phyloP scores from a whole-genome alignment of 129 eudicot genomes.

The Escallonia herrerae region DNA sequence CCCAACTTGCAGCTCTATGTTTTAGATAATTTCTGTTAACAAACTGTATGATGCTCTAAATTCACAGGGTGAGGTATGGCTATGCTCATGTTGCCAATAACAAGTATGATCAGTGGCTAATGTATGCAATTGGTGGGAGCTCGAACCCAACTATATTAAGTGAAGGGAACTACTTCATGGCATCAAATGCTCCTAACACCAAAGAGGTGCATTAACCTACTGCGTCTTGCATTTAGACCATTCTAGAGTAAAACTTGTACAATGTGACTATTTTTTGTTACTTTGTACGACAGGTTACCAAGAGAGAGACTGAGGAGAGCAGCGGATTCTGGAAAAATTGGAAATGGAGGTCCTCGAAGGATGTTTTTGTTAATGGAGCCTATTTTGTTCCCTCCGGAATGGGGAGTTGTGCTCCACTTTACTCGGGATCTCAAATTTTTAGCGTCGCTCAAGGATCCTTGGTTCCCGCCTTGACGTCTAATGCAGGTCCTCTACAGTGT shows the following conservation, averaged over 20 bases:
- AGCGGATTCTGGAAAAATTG: slow-evolving; percentile 29
- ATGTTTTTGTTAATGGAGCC: slow-evolving; percentile 42
- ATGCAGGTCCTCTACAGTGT: slow-evolving; percentile 40
- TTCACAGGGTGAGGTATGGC: slow-evolving; percentile 20
- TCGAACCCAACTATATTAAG: slow-evolving; percentile 19
- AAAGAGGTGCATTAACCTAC: slow-evolving; percentile 24
- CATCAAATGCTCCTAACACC: slow-evolving; percentile 7
- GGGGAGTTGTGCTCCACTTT: slow-evolving; percentile 34
- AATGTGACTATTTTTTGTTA: background rate
- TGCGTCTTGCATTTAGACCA: no score
- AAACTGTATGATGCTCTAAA: background rate
- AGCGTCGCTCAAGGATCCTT: slow-evolving; percentile 29
- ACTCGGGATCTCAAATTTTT: slow-evolving; percentile 26
- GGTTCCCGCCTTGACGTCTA: slow-evolving; percentile 32
- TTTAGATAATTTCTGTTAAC: no score
- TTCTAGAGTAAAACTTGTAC: no score
- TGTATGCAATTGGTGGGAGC: slow-evolving; percentile 28
- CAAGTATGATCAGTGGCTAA: slow-evolving; percentile 11
- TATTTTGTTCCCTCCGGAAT: slow-evolving; percentile 37
- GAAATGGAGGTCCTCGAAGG: slow-evolving; percentile 55
- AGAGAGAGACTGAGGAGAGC: slow-evolving; percentile 24
- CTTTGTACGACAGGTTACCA: slow-evolving; percentile 28
- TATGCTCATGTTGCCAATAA: slow-evolving; percentile 24
- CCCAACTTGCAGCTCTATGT: no score
- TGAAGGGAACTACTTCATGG: slow-evolving; percentile 20